A percentile compares a stretch with the other conserved stretches of the same genome.
phyloP scores from a whole-genome alignment of 1,284 basidiomycete species.

The Blastosporella zonata region DNA sequence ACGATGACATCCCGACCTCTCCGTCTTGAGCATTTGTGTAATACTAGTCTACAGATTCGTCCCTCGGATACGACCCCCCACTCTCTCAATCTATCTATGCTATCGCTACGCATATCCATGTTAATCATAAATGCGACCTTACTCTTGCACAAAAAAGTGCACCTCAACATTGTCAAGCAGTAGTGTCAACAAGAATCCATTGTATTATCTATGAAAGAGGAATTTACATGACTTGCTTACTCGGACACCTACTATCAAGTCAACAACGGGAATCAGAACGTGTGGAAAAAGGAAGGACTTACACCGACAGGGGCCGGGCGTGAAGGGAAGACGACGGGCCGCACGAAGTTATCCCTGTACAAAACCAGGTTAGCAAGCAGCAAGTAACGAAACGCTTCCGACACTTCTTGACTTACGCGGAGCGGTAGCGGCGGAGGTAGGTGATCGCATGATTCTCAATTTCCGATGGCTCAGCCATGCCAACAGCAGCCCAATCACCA shows the following conservation, averaged over 20 bases:
- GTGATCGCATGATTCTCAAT: slow-evolving; percentile 91
- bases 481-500: slow-evolving; percentile 64
- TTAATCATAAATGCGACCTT: not conserved
- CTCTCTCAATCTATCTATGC: slow-evolving; percentile 18
- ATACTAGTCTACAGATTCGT: slow-evolving; percentile 17
- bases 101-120: slow-evolving; percentile 9
- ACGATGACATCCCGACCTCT: slow-evolving; percentile 12
- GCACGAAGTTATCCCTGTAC: slow-evolving; percentile 50
- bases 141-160: not conserved
- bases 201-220: slow-evolving; percentile 2
- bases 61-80: slow-evolving; percentile 13
- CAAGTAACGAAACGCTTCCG: slow-evolving; percentile 1
- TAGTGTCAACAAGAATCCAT: not conserved
- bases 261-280: slow-evolving; percentile 5
- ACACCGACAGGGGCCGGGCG: slow-evolving; percentile 30
- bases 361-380: slow-evolving; percentile 10
- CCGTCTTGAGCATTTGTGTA: slow-evolving; percentile 21
- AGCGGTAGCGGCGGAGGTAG: slow-evolving; percentile 89
- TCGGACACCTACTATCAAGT: slow-evolving; percentile 14
- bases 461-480: slow-evolving; percentile 68
- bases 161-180: slow-evolving; percentile 8
- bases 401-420: slow-evolving; percentile 55
- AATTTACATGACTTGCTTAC: slow-evolving; percentile 6
- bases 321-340: slow-evolving; percentile 49
- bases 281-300: slow-evolving; percentile 12